Percentiles rank a stretch among this genome's conserved stretches.
These are phyloP conservation scores for Mrakiaceae sp. DNA, from an alignment of 1,284 basidiomycete species.

Conservation along the genomic window DNA sequence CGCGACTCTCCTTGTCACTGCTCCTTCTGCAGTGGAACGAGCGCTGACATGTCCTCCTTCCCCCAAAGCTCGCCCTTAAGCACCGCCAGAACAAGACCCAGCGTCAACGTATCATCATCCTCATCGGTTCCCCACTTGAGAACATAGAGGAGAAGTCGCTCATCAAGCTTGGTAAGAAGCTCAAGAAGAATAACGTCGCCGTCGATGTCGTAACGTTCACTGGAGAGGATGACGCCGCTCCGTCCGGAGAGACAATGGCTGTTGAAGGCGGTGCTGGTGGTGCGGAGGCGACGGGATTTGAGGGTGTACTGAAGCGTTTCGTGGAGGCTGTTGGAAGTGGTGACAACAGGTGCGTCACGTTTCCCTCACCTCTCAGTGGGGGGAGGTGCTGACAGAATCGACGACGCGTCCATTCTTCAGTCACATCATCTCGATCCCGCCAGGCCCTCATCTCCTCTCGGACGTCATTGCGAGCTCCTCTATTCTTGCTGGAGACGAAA, in stretches of 20 bases:
- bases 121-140: conserved; percentile 66
- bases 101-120: conserved; percentile 85
- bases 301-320: conserved; percentile 26
- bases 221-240: conserved; percentile 32
- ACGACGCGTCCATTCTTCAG: conserved; percentile 19
- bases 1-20: background rate
- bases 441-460: conserved; percentile 67
- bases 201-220: conserved; percentile 77
- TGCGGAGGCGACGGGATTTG: background rate
- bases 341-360: conserved; percentile 30
- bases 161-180: conserved; percentile 82
- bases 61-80: conserved; percentile 66
- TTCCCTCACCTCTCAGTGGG: background rate
- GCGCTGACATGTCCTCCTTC: background rate
- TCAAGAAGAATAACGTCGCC: conserved; percentile 99
- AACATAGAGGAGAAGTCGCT: conserved; percentile 51
- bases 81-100: conserved; percentile 98
- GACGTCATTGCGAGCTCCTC: conserved; percentile 72
- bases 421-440: conserved; percentile 70
- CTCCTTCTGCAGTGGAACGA: background rate
- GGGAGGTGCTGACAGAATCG: background rate
- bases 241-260: too few species aligned
- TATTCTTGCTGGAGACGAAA: conserved; percentile 59
- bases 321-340: conserved; percentile 33
- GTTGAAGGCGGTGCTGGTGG: conserved; percentile 12